Conservation (phyloP, 768 basidiomycete species). For the Boletus sensibilis region DNA sequence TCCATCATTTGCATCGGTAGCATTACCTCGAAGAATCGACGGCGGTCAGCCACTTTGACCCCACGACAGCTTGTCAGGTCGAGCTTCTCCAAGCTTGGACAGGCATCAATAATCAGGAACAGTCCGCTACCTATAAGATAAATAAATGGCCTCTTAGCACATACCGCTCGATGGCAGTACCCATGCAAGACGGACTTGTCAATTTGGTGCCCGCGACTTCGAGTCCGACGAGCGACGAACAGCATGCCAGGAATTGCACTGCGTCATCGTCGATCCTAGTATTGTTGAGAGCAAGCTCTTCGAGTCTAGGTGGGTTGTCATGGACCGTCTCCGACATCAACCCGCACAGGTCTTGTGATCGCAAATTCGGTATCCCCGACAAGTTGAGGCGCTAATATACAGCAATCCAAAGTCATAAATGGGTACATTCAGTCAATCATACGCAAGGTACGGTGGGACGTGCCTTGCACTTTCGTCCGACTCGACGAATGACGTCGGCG, state of each 20-base stretch:
- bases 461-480: slow-evolving; percentile 63
- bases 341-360: slow-evolving; percentile 50
- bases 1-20: slow-evolving; percentile 6
- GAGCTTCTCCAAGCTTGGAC: slow-evolving; percentile 49
- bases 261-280: slow-evolving; percentile 61
- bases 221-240: slow-evolving; percentile 46
- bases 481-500: slow-evolving; percentile 44
- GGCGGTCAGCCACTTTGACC: slow-evolving; percentile 54
- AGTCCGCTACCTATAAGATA: slow-evolving; percentile 48
- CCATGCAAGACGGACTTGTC: slow-evolving; percentile 43
- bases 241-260: slow-evolving; percentile 50
- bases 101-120: slow-evolving; percentile 57
- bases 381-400: slow-evolving; percentile 54
- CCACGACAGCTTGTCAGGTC: slow-evolving; percentile 70
- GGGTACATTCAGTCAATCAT: background rate
- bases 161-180: background rate
- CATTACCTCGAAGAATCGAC: slow-evolving; percentile 62
- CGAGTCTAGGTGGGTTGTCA: slow-evolving; percentile 37
- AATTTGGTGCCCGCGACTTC: slow-evolving; percentile 59
- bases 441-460: slow-evolving; percentile 1
- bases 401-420: background rate
- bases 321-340: slow-evolving; percentile 33
- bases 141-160: background rate
- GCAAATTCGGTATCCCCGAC: slow-evolving; percentile 49
- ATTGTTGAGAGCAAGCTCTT: slow-evolving; percentile 54